These are phyloP conservation scores for Neoboletus subvelutipes DNA, from an alignment of 768 basidiomycete species.

Conservation along the genomic window DNA sequence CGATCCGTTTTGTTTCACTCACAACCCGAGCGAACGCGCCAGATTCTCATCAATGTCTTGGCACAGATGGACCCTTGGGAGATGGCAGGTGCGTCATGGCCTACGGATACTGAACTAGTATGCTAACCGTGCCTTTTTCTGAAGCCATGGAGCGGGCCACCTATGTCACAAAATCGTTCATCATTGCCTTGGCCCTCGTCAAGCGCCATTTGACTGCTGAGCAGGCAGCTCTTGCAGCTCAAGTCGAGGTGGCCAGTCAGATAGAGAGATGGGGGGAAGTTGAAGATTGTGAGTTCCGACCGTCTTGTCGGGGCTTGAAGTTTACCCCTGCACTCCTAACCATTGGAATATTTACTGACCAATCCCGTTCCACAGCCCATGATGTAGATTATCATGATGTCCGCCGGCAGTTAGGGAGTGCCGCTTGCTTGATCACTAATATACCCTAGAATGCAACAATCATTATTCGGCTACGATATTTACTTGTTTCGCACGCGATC, in stretches of 20 bases:
- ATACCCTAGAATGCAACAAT: constrained; percentile 21
- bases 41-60: constrained; percentile 57
- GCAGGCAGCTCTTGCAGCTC: constrained; percentile 78
- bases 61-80: constrained; percentile 76
- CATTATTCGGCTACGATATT: constrained; percentile 6
- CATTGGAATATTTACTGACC: constrained; percentile 9
- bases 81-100: constrained; percentile 69
- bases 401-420: constrained; percentile 80
- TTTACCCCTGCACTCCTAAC: not conserved
- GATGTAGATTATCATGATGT: constrained; percentile 98
- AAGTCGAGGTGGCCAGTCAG: constrained; percentile 93
- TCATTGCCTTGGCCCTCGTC: constrained; percentile 84
- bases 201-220: constrained; percentile 76
- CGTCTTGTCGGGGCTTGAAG: constrained; percentile 6
- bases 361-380: constrained; percentile 63
- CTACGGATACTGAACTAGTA: not conserved
- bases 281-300: constrained; percentile 81
- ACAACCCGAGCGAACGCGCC: constrained; percentile 69
- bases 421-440: constrained; percentile 56
- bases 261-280: constrained; percentile 99
- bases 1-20: constrained; percentile 67
- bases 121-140: not conserved
- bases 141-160: constrained; percentile 90
- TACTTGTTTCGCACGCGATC: constrained; percentile 5
- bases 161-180: constrained; percentile 85